These are phyloP conservation scores for Candida stauntonica DNA, from an alignment of 805 yeast genomes.

Conservation along the genomic window DNA sequence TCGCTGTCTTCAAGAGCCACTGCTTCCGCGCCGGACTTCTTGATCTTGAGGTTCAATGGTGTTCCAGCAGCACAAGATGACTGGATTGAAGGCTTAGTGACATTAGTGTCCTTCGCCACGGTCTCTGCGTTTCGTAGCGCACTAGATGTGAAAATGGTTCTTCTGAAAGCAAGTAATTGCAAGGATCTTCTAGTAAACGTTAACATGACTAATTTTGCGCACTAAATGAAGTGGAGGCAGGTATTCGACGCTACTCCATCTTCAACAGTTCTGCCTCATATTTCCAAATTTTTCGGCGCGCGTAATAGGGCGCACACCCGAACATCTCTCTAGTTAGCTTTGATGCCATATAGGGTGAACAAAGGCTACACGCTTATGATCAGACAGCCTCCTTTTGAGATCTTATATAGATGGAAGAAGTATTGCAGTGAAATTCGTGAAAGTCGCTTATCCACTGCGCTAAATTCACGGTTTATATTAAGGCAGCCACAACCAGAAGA, in stretches of 20 bases:
- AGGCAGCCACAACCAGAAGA: constrained; percentile 3
- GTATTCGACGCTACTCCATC: no score
- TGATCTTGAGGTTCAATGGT: constrained; percentile 62
- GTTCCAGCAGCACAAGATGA: constrained; percentile 72
- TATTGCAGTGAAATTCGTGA: no score
- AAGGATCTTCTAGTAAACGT: constrained; percentile 3
- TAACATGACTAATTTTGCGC: constrained; percentile 7
- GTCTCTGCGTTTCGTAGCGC: constrained; percentile 12
- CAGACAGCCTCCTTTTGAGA: no score
- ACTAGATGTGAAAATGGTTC: constrained; percentile 15
- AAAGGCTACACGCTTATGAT: no score
- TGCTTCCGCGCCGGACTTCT: constrained; percentile 80
- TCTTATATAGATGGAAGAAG: no score
- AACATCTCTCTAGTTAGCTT: no score
- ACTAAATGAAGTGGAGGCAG: no score
- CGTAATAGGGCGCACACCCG: neutral
- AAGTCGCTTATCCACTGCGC: no score
- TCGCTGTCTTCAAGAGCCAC: constrained; percentile 83
- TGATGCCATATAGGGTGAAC: no score
- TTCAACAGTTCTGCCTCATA: neutral
- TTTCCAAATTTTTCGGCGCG: no score
- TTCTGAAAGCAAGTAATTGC: constrained; percentile 2
- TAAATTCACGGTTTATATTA: no score
- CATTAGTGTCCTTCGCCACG: constrained; percentile 5
- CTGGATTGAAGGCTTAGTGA: constrained; percentile 11